Conservation (phyloP, 2,329 filamentous ascomycete genomes). For the Delphinella strobiligena region DNA sequence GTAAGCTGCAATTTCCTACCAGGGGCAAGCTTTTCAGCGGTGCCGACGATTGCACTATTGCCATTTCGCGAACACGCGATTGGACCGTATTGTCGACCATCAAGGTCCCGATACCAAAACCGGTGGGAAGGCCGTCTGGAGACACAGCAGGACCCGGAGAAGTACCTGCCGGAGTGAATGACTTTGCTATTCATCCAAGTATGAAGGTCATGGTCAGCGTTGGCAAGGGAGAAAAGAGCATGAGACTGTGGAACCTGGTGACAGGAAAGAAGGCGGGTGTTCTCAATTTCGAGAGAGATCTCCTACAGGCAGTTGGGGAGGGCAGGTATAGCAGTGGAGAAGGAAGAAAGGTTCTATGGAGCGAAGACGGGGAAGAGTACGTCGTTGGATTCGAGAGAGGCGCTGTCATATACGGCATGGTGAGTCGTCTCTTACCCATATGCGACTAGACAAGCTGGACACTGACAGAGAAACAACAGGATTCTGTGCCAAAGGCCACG, state of each 20-base stretch:
- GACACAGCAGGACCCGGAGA: constrained; percentile 77
- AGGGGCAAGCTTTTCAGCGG: constrained; percentile 78
- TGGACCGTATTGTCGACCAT: constrained; percentile 81
- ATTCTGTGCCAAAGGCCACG: constrained; percentile 68
- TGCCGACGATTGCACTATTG: constrained; percentile 83
- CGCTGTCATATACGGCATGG: constrained; percentile 70
- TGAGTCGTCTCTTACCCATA: constrained; percentile 28
- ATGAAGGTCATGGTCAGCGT: constrained; percentile 96
- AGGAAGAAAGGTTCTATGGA: constrained; percentile 73
- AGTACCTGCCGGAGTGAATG: constrained; percentile 79
- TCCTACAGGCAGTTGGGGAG: constrained; percentile 66
- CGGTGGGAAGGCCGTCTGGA: constrained; percentile 68
- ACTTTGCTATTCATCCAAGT: constrained; percentile 89
- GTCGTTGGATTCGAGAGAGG: constrained; percentile 82
- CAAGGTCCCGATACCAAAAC: constrained; percentile 76
- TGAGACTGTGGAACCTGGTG: constrained; percentile 93
- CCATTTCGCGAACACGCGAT: constrained; percentile 75
- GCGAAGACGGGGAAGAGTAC: constrained; percentile 65
- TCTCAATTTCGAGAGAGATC: constrained; percentile 64
- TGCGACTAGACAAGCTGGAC: no score
- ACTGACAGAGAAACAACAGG: no score
- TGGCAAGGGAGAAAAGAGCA: constrained; percentile 75
- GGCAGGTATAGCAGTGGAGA: constrained; percentile 67
- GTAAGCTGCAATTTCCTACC: constrained; percentile 68
- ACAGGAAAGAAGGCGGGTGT: constrained; percentile 93